Evolutionary conservation across 1,284 basidiomycete species (phyloP).

Genomic region (Ustilago bromivora): DNA sequence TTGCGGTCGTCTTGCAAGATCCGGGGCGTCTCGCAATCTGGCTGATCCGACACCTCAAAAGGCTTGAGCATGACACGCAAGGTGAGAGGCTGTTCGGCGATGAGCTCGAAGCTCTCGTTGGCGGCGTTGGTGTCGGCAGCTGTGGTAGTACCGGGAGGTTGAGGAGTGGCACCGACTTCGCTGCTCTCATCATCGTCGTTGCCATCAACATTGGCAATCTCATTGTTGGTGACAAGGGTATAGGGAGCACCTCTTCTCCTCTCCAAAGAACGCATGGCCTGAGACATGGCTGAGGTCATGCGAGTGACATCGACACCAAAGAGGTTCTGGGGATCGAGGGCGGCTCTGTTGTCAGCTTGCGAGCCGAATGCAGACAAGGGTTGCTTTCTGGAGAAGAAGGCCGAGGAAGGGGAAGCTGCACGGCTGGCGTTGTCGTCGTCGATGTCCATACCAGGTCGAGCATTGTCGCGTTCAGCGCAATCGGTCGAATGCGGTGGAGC

Average conservation of each 20-base stretch:
- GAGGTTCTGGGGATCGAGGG: conserved; percentile 41
- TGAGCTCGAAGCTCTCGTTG: conserved; percentile 54
- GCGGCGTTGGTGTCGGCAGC: conserved; percentile 39
- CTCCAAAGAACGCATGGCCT: conserved; percentile 49
- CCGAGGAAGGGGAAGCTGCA: conserved; percentile 21
- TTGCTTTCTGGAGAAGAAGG: conserved; percentile 17
- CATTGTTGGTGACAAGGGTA: conserved; percentile 50
- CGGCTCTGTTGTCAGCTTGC: conserved; percentile 11
- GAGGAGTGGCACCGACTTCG: conserved; percentile 31
- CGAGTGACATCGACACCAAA: conserved; percentile 47
- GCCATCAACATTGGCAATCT: conserved; percentile 27
- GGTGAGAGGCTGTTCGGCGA: conserved; percentile 51
- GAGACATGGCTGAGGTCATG: conserved; percentile 50
- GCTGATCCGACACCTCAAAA: conserved; percentile 44
- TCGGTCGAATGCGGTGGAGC: conserved; percentile 14
- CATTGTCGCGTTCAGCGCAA: conserved; percentile 1
- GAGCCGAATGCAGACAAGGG: conserved; percentile 26
- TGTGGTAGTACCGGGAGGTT: conserved; percentile 26
- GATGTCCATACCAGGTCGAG: conserved; percentile 15
- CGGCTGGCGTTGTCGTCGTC: conserved; percentile 8
- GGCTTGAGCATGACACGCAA: conserved; percentile 53
- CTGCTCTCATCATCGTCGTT: conserved; percentile 40
- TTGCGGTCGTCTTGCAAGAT: conserved; percentile 34
- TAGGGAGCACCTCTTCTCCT: conserved; percentile 45
- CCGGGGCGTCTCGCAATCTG: conserved; percentile 41